phyloP scores from a whole-genome alignment of 176 grass and related monocot genomes.

The Aegilops longissima region DNA sequence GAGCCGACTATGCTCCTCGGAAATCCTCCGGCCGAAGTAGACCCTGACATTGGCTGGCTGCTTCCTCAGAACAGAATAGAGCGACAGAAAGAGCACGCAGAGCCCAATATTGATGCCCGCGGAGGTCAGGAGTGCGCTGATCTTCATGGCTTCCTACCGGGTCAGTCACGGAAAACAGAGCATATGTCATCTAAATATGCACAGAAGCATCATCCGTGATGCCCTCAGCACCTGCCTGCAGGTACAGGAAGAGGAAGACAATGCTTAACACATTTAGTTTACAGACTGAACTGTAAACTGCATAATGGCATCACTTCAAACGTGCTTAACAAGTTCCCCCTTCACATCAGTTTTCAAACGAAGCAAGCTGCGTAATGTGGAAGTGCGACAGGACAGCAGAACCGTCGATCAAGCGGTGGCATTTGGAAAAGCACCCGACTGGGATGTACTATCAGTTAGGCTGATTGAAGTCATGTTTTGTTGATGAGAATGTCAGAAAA shows the following conservation, averaged over 20 bases:
- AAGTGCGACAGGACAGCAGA: too few relatives aligned
- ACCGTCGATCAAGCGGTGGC: too few relatives aligned
- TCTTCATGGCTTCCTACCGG: slow-evolving; percentile 50
- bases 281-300: not conserved
- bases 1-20: slow-evolving; percentile 54
- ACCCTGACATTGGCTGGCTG: slow-evolving; percentile 80
- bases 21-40: slow-evolving; percentile 79
- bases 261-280: not conserved
- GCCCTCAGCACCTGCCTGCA: slow-evolving; percentile 14
- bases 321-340: too few relatives aligned
- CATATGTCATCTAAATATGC: slow-evolving; percentile 22
- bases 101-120: slow-evolving; percentile 89
- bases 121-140: slow-evolving; percentile 82
- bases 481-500: too few relatives aligned
- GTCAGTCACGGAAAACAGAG: not conserved
- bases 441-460: too few relatives aligned
- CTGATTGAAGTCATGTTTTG: too few relatives aligned
- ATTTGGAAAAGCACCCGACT: too few relatives aligned
- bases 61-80: slow-evolving; percentile 92
- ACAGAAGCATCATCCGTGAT: not conserved
- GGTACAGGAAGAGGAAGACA: not conserved
- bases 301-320: not conserved
- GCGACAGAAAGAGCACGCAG: slow-evolving; percentile 64
- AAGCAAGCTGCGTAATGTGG: too few relatives aligned
- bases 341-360: too few relatives aligned